Base-by-base conservation (phyloP, 768 basidiomycete genomes). In the Auriculariales sp. region DNA sequence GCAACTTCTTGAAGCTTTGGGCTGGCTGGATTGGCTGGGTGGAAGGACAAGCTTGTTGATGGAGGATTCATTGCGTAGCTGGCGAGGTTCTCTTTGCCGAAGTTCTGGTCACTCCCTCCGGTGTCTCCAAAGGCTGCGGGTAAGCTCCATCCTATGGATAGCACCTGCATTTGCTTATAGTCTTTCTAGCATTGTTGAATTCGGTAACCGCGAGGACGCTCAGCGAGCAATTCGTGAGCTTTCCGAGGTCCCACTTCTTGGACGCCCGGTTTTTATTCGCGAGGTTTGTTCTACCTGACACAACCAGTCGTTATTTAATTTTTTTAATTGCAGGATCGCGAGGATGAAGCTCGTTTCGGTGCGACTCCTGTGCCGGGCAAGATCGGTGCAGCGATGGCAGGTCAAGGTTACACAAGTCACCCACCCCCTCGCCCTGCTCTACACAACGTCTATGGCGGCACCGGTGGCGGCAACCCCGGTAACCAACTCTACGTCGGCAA, bases 81-180 rank as follows among this genome's bases (percentile, higher is more conserved):
- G 94, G 94, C 76, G 92, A 93, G 75, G 93, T 97, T 64, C 83
- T 94, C 68, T 99, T 99, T 80, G 88, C 94, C 78, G 94, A 99
- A 81, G 91, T 99, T 59, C 80, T 99, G 61, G 73, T 92, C 58
- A 95, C 95, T 4, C 94, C 94, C 14, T 93, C 87, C 19, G 94
- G 94, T 28, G 79, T 94, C 49, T 97, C 93, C 24, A 99, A 99
- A 66, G 94, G 94, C 64, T 99, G 94, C 81, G 94, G 94, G 95
- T 97, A 60, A 68, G 93, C 77, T 5, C 19, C 34, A 34, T 42
- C 27, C 30, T 6, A 27, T 36, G 5, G 24, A 24, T 42, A 22
- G 36, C 31, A 6, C 11, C 19, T 35, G 15, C 31, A 17, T 50
- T 46, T 22, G 28, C 42, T 31, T 48, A 44, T 28, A 36, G 14